These are phyloP conservation scores for Auriculariales sp. DNA, from an alignment of 768 basidiomycete species.

Conservation along the genomic window DNA sequence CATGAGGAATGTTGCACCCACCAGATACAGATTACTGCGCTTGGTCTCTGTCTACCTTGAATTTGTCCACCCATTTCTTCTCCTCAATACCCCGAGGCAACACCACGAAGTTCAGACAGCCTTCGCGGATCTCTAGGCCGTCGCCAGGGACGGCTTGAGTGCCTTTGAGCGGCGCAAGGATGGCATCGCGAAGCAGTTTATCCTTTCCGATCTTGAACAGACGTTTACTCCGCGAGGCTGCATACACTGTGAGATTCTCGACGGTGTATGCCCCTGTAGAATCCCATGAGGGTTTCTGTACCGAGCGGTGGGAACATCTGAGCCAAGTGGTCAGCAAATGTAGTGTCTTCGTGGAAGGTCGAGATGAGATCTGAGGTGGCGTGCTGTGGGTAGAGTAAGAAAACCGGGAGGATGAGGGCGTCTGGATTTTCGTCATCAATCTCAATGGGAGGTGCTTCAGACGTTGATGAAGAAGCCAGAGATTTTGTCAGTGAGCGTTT, in stretches of 20 bases:
- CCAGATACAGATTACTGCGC: background rate
- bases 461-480: slow-evolving; percentile 20
- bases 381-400: slow-evolving; percentile 88
- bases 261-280: slow-evolving; percentile 45
- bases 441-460: slow-evolving; percentile 38
- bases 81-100: slow-evolving; percentile 66
- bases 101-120: slow-evolving; percentile 66
- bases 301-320: slow-evolving; percentile 71
- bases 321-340: slow-evolving; percentile 63
- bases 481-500: no score
- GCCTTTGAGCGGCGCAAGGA: slow-evolving; percentile 36
- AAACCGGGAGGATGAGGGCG: slow-evolving; percentile 69
- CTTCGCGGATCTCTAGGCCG: slow-evolving; percentile 74
- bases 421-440: slow-evolving; percentile 51
- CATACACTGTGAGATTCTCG: slow-evolving; percentile 63
- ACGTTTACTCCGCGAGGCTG: slow-evolving; percentile 58
- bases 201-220: slow-evolving; percentile 86
- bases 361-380: slow-evolving; percentile 80
- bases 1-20: background rate
- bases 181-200: slow-evolving; percentile 72
- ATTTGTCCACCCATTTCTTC: slow-evolving; percentile 76
- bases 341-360: slow-evolving; percentile 71
- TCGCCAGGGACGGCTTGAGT: slow-evolving; percentile 49
- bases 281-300: slow-evolving; percentile 67
- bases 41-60: slow-evolving; percentile 34